Percentiles rank a stretch among this genome's conserved stretches.
Conservation (phyloP, 148 eudicot genomes). For the Tetragonia tetragonoides region DNA sequence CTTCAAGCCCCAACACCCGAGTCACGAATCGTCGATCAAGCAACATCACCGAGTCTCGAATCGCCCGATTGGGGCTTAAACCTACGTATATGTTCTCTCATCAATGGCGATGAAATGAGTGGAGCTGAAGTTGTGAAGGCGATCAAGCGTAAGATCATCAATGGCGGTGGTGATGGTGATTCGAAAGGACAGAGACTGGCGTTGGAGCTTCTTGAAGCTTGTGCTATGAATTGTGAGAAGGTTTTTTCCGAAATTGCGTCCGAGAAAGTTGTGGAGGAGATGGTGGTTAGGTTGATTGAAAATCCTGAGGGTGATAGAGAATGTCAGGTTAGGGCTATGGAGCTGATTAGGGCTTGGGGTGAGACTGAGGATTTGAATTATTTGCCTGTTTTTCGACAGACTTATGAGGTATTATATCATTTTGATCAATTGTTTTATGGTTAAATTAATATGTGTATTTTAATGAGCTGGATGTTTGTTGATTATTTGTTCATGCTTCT, state of each 20-base stretch:
- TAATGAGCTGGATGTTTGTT: neutral
- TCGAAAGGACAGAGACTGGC: conserved; percentile 39
- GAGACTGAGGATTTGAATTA: conserved; percentile 77
- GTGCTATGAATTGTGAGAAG: conserved; percentile 86
- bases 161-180: conserved; percentile 29
- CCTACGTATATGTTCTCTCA: conserved; percentile 66
- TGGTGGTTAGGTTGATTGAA: conserved; percentile 61
- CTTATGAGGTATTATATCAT: conserved; percentile 50
- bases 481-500: neutral
- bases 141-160: conserved; percentile 58
- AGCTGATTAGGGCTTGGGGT: conserved; percentile 91
- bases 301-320: conserved; percentile 50
- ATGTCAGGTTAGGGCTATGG: conserved; percentile 51
- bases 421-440: neutral
- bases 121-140: conserved; percentile 69
- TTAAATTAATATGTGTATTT: neutral
- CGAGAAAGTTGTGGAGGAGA: conserved; percentile 89
- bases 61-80: conserved; percentile 88
- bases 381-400: conserved; percentile 85
- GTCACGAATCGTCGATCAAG: conserved; percentile 80
- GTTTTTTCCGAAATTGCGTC: conserved; percentile 92
- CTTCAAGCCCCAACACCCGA: conserved; percentile 74
- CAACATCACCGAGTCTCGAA: conserved; percentile 51
- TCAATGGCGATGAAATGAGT: conserved; percentile 50
- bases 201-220: conserved; percentile 68